These are phyloP conservation scores for Phytopythium sindhum DNA, from an alignment of 352 stramenopile species.

Conservation along the genomic window DNA sequence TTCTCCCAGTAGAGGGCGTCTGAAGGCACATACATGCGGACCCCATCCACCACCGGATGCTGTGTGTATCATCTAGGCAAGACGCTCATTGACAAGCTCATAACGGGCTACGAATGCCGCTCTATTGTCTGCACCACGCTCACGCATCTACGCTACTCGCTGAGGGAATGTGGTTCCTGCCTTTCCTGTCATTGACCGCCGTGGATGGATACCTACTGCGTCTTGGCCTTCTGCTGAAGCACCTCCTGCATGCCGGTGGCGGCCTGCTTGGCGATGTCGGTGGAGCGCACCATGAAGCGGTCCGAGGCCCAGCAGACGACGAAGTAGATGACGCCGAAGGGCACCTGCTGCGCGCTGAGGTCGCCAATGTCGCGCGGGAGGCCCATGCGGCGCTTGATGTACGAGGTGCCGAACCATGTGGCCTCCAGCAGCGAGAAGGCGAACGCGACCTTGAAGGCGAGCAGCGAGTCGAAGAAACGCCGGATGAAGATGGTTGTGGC, in stretches of 20 bases:
- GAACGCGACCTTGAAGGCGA: conserved; percentile 80
- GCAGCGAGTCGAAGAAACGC: conserved; percentile 51
- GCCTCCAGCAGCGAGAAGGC: conserved; percentile 68
- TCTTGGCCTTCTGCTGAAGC: conserved; percentile 26
- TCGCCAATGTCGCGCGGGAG: conserved; percentile 49
- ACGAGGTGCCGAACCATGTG: conserved; percentile 58
- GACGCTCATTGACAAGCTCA: neutral
- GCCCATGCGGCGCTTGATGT: conserved; percentile 43
- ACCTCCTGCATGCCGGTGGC: conserved; percentile 58
- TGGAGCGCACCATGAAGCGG: conserved; percentile 77
- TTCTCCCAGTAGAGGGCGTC: too few species aligned
- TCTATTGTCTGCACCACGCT: neutral
- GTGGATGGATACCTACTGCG: neutral
- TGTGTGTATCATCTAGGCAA: too few species aligned
- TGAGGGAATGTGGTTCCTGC: too few species aligned
- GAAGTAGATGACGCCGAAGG: conserved; percentile 77
- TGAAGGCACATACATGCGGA: too few species aligned
- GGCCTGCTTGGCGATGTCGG: conserved; percentile 58
- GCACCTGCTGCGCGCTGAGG: conserved; percentile 51
- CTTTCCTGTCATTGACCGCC: too few species aligned
- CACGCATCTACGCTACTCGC: neutral
- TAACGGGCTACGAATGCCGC: neutral
- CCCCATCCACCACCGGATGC: too few species aligned
- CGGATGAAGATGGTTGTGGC: conserved; percentile 64
- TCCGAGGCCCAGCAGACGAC: conserved; percentile 72